Evolutionary conservation across 768 basidiomycete species (phyloP).

Genomic region (Sporobolomyces roseus): DNA sequence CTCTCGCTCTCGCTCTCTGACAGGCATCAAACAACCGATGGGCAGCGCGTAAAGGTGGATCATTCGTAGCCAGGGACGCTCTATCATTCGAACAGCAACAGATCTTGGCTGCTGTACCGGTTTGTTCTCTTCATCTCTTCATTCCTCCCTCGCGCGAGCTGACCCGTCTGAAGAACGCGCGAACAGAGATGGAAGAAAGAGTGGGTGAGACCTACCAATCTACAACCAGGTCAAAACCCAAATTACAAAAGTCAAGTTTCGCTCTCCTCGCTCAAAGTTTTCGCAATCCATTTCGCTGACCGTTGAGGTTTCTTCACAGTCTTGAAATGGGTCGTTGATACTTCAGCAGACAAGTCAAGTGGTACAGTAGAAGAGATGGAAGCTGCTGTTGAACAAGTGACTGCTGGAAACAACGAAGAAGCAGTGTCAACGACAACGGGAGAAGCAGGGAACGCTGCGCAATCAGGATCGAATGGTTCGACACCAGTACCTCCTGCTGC

Average conservation of each 20-base stretch:
- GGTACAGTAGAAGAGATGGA: conserved; percentile 38
- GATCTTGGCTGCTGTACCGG: conserved; percentile 31
- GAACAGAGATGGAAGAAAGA: conserved; percentile 37
- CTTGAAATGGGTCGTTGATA: conserved; percentile 36
- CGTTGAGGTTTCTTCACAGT: conserved; percentile 6
- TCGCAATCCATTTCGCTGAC: not conserved
- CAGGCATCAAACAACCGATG: conserved; percentile 10
- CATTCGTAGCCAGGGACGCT: conserved; percentile 6
- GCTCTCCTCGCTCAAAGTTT: too few relatives aligned
- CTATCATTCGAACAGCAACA: conserved; percentile 34
- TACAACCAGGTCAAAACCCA: conserved; percentile 25
- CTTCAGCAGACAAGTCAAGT: conserved; percentile 12
- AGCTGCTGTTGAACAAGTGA: conserved; percentile 26
- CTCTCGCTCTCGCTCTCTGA: too few relatives aligned
- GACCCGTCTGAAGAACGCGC: too few relatives aligned
- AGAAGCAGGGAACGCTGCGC: not conserved
- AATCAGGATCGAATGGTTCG: not conserved
- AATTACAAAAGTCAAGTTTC: conserved; percentile 25
- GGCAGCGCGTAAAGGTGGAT: conserved; percentile 7
- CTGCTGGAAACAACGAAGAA: conserved; percentile 2
- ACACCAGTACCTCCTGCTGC: not conserved
- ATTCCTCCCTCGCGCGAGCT: not conserved
- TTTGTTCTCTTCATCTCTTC: not conserved
- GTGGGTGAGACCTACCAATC: conserved; percentile 33
- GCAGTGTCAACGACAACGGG: not conserved